Base-by-base conservation (phyloP, 805 yeast species). In the Suhomyces pyralidae region DNA sequence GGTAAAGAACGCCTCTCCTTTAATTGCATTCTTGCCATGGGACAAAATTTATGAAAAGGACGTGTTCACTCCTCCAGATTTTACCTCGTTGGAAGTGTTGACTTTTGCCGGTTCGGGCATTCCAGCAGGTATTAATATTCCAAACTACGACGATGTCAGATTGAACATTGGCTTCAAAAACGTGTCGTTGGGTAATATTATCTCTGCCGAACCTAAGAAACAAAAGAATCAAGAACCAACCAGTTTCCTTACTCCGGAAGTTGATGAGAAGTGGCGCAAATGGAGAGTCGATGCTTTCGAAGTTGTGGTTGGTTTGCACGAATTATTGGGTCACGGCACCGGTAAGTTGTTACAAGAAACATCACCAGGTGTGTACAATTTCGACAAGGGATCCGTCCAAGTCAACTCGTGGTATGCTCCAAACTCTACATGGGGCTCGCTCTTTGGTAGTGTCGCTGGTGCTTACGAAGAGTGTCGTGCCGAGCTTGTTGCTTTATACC, bases 381-480 rank as follows among this genome's bases (percentile, higher is more conserved):
- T 88, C 63, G 91, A 90, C 68, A 74, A 69, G 48, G 65, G 67
- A 12, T 88, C 90, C 49, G 91, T 92, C 9, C 88, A 90, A 9
- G 80, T 86, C 40, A 68, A 73, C 3, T 83, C 94, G 2, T 88
- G 76, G 70, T 90, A 90, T 71, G 83, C 82, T 58, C 81, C 84
- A 52, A 92, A 91, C 49, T 90, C 90, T 66, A 90, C 96, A 3
- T 90, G 97, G 97, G 93, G 96, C 3, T 85, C 93, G 3, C 74
- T 86, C 50, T 90, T 90, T 67, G 93, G 96, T 9, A 76, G 86
- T 3, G 68, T 85, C 55, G 88, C 97, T 7, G 96, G 96, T 25
- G 84, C 96, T 1, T 90, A 86, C 65, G 97, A 90, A 70, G 97
- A 90, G 69, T 90, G 97, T 67, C 82, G 97, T 61, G 97, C 97